Base-by-base conservation (phyloP, 495 filamentous ascomycete species). In the Tuber indicum region DNA sequence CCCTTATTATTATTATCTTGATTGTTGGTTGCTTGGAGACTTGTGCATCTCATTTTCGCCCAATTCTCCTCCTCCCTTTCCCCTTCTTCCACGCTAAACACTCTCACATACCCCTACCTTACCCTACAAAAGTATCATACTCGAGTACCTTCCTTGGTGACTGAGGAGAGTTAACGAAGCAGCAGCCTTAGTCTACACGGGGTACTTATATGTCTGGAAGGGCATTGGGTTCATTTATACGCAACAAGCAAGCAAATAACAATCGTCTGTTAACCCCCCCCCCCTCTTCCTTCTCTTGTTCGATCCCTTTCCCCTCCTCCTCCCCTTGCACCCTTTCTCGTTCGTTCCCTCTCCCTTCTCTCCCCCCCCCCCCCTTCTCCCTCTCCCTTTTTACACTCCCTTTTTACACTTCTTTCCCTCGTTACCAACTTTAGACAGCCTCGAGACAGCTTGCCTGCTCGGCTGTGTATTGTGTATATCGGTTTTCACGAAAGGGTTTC, bases 361-460 rank as follows among this genome's bases (percentile, higher is more conserved):
- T 10, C 52, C 52, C 47, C 23, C 58, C 49, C 49, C 10, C 52
- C n/a, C n/a, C 52, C 52, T n/a, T 52, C 23, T 0, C 23, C n/a
- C 47, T 58, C 52, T 62, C 52, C n/a, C n/a, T 62, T 62, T 62
- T 16, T 26, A 62, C 52, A 3, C 52, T 58, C 52, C n/a, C n/a
- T 62, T 62, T 62, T 16, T 26, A 62, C 52, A 3, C 52, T 58
- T 75, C 70, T 44, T 74, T 32, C 39, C 44, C 32, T 7, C 69
- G 66, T 52, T 42, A 6, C 70, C 77, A 72, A 77, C 47, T 62
- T 41, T 79, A 73, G 75, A 72, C 72, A 76, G 79, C 77, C 82
- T 77, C 74, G 80, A 82, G 73, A 82, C 79, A 82, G 74, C 80
- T 83, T 83, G 79, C 76, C 77, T 75, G 78, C 81, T 81, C 77